Evolutionary conservation across 768 basidiomycete genomes (phyloP).

Genomic region (Mycena haematopus): DNA sequence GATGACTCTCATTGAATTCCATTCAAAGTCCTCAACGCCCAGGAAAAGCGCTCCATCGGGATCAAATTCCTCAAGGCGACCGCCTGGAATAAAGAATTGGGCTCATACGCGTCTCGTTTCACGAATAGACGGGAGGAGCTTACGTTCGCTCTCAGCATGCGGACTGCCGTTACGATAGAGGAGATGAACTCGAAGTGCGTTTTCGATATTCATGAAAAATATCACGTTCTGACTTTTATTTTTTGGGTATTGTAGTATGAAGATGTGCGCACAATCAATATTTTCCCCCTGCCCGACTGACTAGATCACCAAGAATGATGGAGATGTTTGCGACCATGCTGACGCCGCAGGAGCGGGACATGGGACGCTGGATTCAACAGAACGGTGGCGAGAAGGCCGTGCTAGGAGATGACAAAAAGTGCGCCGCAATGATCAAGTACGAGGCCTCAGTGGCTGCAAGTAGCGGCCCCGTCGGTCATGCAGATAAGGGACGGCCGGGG

Average conservation of each 20-base stretch:
- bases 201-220: too few species aligned
- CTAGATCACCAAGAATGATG: conserved; percentile 7
- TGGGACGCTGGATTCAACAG: conserved; percentile 22
- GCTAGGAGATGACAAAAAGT: background rate
- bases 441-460: background rate
- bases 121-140: conserved; percentile 15
- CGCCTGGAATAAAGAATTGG: conserved; percentile 18
- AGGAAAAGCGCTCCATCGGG: conserved; percentile 13
- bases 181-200: conserved; percentile 17
- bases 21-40: conserved; percentile 12
- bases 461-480: background rate
- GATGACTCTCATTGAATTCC: background rate
- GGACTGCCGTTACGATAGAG: conserved; percentile 15
- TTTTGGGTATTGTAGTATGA: background rate
- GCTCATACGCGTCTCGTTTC: conserved; percentile 5
- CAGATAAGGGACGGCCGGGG: background rate
- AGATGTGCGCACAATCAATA: background rate
- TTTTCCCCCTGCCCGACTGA: background rate
- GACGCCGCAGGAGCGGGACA: conserved; percentile 17
- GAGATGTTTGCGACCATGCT: conserved; percentile 19
- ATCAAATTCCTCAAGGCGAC: conserved; percentile 22
- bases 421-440: conserved; percentile 10
- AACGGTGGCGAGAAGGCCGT: conserved; percentile 33
- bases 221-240: too few species aligned
- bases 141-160: conserved; percentile 14